Percentiles rank a stretch among this genome's conserved stretches.
phyloP scores from a whole-genome alignment of 495 filamentous ascomycete genomes.

The Xylaria intraflava region DNA sequence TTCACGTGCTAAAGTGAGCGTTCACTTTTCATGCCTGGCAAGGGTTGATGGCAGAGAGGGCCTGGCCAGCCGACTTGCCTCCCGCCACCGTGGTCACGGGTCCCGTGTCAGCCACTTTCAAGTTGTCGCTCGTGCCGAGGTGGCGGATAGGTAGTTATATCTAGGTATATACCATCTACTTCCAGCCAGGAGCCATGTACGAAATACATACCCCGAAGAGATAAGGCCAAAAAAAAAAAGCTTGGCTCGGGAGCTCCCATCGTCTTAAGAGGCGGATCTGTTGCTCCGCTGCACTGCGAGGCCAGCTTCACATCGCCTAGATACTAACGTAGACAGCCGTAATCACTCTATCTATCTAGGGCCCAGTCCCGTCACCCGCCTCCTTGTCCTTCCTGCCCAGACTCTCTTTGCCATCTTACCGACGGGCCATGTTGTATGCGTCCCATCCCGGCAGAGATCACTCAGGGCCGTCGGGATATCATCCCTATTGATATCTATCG shows the following conservation, averaged over 20 bases:
- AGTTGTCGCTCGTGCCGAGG: conserved; percentile 11
- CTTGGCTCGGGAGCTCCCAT: conserved; percentile 8
- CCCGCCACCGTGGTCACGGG: conserved; percentile 1
- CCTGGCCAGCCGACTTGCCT: not conserved
- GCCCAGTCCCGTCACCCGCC: not conserved
- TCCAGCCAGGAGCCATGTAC: no score
- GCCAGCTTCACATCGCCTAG: not conserved
- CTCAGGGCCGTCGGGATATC: not conserved
- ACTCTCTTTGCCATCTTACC: no score
- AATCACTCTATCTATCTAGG: not conserved
- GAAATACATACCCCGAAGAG: not conserved
- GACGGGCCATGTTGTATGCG: no score
- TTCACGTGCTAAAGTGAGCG: not conserved
- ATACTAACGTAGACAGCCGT: not conserved
- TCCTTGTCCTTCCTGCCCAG: no score
- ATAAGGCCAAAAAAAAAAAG: not conserved
- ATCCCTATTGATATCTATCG: no score
- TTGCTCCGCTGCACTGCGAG: conserved; percentile 6
- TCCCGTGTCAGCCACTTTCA: conserved; percentile 2
- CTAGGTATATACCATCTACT: no score
- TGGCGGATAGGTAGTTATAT: no score
- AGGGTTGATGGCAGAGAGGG: not conserved
- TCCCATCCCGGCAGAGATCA: no score
- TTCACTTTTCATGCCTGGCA: not conserved
- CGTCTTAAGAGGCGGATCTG: not conserved